A percentile compares a stretch with the other conserved stretches of the same genome.
These are phyloP conservation scores for Willaertia magna DNA, from an alignment of 208 protist species.

Conservation along the genomic window DNA sequence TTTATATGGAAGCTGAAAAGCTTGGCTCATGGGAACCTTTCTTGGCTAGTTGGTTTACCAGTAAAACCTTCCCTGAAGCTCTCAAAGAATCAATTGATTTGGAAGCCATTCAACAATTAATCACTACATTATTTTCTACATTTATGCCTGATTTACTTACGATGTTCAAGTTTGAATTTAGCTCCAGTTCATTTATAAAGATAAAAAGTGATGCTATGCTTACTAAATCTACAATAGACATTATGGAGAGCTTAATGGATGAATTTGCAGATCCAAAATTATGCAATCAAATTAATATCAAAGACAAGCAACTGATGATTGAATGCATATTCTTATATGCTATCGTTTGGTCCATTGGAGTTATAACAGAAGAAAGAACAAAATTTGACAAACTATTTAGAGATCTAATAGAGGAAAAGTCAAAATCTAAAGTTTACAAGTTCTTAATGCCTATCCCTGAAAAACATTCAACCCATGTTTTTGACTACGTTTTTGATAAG, in stretches of 20 bases:
- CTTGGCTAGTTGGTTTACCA: slow-evolving; percentile 58
- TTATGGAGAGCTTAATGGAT: slow-evolving; percentile 22
- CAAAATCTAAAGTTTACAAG: neutral
- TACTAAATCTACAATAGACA: slow-evolving; percentile 15
- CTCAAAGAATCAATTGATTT: neutral
- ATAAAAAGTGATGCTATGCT: slow-evolving; percentile 15
- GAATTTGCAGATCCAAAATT: slow-evolving; percentile 9
- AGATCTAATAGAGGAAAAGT: slow-evolving; percentile 41
- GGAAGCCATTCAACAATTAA: neutral
- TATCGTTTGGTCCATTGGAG: slow-evolving; percentile 88
- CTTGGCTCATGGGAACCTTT: slow-evolving; percentile 74
- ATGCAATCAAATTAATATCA: neutral
- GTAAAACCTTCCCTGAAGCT: slow-evolving; percentile 11
- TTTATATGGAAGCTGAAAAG: slow-evolving; percentile 84
- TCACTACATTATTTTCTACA: neutral
- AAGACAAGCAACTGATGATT: slow-evolving; percentile 52
- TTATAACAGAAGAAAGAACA: slow-evolving; percentile 70
- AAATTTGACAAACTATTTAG: slow-evolving; percentile 66
- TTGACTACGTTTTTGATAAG: slow-evolving; percentile 83
- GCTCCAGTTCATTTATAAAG: neutral
- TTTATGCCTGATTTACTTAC: neutral
- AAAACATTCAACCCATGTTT: slow-evolving; percentile 39
- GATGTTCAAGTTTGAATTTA: neutral
- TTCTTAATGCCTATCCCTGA: neutral
- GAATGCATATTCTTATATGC: slow-evolving; percentile 85